These are phyloP conservation scores for Termitomyces sp. DNA, from an alignment of 768 basidiomycete species.

Conservation along the genomic window DNA sequence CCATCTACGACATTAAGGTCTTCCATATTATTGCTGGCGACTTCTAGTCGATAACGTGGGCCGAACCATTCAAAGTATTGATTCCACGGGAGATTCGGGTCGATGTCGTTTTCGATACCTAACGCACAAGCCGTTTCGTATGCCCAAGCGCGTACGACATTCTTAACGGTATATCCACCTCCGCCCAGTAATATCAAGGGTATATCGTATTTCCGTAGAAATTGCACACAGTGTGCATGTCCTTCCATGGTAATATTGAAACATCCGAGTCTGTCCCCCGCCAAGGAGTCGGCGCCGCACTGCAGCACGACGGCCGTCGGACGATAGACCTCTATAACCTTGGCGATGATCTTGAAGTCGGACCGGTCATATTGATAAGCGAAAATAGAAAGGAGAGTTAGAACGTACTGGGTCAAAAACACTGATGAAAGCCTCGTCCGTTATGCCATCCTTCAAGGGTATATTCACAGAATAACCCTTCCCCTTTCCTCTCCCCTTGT, in stretches of 20 bases:
- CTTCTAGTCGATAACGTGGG: constrained; percentile 90
- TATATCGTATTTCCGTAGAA: constrained; percentile 76
- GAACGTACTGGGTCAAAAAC: constrained; percentile 88
- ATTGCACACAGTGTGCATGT: constrained; percentile 89
- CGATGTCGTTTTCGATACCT: constrained; percentile 78
- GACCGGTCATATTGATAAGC: background rate
- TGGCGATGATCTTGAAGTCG: constrained; percentile 64
- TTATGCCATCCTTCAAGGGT: constrained; percentile 91
- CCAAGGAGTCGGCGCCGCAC: constrained; percentile 94
- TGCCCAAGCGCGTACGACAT: constrained; percentile 93
- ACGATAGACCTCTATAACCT: constrained; percentile 83
- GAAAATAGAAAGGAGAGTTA: background rate
- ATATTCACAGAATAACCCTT: constrained; percentile 91
- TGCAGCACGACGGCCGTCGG: constrained; percentile 90
- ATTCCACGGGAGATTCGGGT: constrained; percentile 80
- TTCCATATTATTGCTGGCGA: constrained; percentile 91
- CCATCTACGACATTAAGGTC: constrained; percentile 83
- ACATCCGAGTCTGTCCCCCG: constrained; percentile 93
- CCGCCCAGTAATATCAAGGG: constrained; percentile 93
- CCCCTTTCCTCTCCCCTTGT: constrained; percentile 80
- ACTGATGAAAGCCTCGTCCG: constrained; percentile 81
- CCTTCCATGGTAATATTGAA: constrained; percentile 97
- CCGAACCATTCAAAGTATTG: constrained; percentile 98
- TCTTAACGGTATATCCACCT: constrained; percentile 96
- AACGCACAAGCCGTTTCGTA: constrained; percentile 96